Evolutionary conservation across 495 filamentous ascomycete species (phyloP).

Genomic region (Aeminium ludgeri): DNA sequence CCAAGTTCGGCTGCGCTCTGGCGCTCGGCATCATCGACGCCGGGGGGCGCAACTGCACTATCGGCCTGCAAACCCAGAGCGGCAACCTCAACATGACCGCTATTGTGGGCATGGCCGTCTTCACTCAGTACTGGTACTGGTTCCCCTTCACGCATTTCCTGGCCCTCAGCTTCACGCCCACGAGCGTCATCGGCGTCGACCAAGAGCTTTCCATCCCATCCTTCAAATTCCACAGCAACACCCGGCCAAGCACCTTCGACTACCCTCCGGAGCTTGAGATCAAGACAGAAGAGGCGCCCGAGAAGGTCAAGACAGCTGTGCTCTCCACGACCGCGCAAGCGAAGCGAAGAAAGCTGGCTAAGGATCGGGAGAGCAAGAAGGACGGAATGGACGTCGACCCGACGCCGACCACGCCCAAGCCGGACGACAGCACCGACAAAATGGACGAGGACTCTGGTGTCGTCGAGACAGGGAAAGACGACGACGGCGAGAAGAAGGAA

Average conservation of each 20-base stretch:
- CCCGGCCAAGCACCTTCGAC: constrained; percentile 87
- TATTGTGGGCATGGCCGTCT: constrained; percentile 93
- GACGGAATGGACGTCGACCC: constrained; percentile 44
- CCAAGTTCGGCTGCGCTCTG: constrained; percentile 89
- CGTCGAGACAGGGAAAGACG: constrained; percentile 19
- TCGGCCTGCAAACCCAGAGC: constrained; percentile 90
- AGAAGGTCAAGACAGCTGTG: constrained; percentile 89
- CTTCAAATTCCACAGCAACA: constrained; percentile 91
- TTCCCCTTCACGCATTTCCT: constrained; percentile 98
- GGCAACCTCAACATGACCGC: constrained; percentile 96
- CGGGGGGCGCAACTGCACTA: constrained; percentile 94
- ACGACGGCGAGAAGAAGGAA: constrained; percentile 46
- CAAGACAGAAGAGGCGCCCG: constrained; percentile 80
- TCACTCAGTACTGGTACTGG: constrained; percentile 99
- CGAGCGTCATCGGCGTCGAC: constrained; percentile 85
- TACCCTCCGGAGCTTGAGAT: constrained; percentile 93
- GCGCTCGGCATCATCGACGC: constrained; percentile 96
- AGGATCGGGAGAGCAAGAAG: constrained; percentile 25
- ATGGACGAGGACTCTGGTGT: constrained; percentile 76
- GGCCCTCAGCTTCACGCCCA: constrained; percentile 81
- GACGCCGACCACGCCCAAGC: constrained; percentile 53
- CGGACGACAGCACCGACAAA: constrained; percentile 48
- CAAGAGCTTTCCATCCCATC: constrained; percentile 84
- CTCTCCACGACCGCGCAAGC: constrained; percentile 94
- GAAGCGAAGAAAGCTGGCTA: constrained; percentile 66